Conservation (phyloP, 345 rosid species). For the Crucihimalaya himalaica region DNA sequence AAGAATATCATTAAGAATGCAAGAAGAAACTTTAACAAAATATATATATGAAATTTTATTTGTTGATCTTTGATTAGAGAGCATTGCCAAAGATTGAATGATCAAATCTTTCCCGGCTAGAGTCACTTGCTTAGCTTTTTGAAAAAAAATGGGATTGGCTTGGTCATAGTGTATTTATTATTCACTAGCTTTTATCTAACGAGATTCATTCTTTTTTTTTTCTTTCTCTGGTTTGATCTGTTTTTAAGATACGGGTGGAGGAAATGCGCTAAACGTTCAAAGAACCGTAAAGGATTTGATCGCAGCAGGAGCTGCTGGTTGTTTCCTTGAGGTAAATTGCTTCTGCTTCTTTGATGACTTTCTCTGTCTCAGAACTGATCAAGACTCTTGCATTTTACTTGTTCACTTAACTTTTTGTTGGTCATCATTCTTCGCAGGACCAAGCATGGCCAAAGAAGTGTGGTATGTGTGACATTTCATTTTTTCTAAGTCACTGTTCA, state of each 20-base stretch:
- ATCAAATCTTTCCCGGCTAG: not conserved
- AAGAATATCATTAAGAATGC: not conserved
- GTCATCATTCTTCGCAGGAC: conserved; percentile 37
- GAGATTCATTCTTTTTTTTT: not conserved
- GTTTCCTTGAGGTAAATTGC: conserved; percentile 57
- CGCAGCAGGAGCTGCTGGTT: conserved; percentile 62
- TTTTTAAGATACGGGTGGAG: conserved; percentile 51
- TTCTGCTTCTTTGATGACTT: not conserved
- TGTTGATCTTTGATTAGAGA: not conserved
- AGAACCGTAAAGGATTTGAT: conserved; percentile 59
- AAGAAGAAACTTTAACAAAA: not conserved
- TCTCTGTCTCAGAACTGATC: not conserved
- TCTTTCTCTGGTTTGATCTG: not conserved
- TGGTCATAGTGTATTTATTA: not conserved
- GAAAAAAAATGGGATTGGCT: not conserved
- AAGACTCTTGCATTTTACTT: not conserved
- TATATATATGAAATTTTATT: not conserved
- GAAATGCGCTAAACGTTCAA: conserved; percentile 59
- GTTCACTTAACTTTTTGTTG: not conserved
- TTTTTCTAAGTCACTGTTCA: not conserved
- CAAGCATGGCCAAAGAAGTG: conserved; percentile 64
- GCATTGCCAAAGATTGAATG: not conserved
- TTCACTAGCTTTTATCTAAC: not conserved
- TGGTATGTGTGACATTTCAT: conserved; percentile 34
- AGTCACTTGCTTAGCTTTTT: conserved; percentile 1